Evolutionary conservation across 768 basidiomycete species (phyloP).

Genomic region (Hygrophoropsis aurantiaca): DNA sequence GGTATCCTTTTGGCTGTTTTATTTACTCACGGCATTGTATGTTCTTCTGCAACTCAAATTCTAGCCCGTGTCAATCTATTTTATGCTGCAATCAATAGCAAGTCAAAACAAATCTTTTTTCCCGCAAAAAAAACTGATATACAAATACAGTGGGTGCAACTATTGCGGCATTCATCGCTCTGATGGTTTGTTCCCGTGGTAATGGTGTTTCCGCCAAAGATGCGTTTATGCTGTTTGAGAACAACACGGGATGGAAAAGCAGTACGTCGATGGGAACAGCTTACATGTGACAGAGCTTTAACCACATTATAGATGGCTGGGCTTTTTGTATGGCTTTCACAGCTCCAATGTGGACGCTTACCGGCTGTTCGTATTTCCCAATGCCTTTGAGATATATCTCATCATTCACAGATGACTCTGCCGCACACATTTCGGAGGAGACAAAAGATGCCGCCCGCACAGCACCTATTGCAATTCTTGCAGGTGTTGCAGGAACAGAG

Average conservation of each 20-base stretch:
- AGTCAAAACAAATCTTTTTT: conserved; percentile 15
- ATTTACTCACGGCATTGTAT: conserved; percentile 66
- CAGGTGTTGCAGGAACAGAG: conserved; percentile 60
- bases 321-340: conserved; percentile 73
- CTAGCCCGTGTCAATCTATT: conserved; percentile 69
- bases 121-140: conserved; percentile 1
- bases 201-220: conserved; percentile 62
- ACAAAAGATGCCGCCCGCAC: conserved; percentile 60
- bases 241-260: conserved; percentile 66
- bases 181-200: conserved; percentile 56
- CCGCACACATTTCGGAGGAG: conserved; percentile 76
- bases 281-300: not conserved
- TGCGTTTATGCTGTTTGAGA: conserved; percentile 70
- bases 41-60: conserved; percentile 65
- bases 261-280: conserved; percentile 36
- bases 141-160: conserved; percentile 55
- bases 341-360: conserved; percentile 78
- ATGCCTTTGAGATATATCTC: not conserved
- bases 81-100: conserved; percentile 66
- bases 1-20: conserved; percentile 67
- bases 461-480: conserved; percentile 68
- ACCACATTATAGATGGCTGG: conserved; percentile 57
- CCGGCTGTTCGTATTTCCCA: conserved; percentile 61
- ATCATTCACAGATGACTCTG: conserved; percentile 61
- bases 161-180: conserved; percentile 57